Evolutionary conservation across 495 filamentous ascomycete genomes (phyloP).

Genomic region (Immersiella caudata): DNA sequence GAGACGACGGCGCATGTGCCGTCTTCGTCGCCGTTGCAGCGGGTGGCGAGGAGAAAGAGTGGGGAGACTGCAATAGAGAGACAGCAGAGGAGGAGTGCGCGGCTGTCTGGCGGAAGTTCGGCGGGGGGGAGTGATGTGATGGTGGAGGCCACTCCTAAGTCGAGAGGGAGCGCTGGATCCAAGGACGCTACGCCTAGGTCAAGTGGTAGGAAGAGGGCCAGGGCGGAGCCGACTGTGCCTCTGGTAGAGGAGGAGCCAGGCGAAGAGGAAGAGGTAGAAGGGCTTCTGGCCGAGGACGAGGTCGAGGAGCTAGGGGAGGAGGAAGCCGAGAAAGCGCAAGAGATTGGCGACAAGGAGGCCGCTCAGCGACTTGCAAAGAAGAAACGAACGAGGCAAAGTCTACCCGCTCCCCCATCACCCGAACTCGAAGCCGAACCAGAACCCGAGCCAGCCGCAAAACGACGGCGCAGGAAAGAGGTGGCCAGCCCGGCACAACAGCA

Average conservation of each 20-base stretch:
- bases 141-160: conserved; percentile 16
- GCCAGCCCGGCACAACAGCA: conserved; percentile 43
- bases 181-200: conserved; percentile 27
- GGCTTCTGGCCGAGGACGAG: conserved; percentile 21
- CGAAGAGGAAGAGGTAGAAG: conserved; percentile 20
- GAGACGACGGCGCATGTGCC: conserved; percentile 21
- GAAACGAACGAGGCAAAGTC: conserved; percentile 42
- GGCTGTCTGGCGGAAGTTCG: conserved; percentile 19
- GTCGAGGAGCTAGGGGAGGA: conserved; percentile 23
- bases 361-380: conserved; percentile 40
- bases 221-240: not conserved
- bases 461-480: conserved; percentile 33
- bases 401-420: conserved; percentile 31
- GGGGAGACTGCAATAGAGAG: not conserved
- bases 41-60: conserved; percentile 34
- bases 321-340: conserved; percentile 31
- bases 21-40: conserved; percentile 47
- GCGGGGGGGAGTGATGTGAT: not conserved
- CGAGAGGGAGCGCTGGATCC: conserved; percentile 11
- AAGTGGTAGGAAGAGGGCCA: conserved; percentile 25
- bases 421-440: conserved; percentile 31
- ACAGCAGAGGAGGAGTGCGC: conserved; percentile 16
- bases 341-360: conserved; percentile 39
- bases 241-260: conserved; percentile 19
- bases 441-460: conserved; percentile 35